phyloP scores from a whole-genome alignment of 192 early-diverging fungal species.

The Dissophora globulifera region DNA sequence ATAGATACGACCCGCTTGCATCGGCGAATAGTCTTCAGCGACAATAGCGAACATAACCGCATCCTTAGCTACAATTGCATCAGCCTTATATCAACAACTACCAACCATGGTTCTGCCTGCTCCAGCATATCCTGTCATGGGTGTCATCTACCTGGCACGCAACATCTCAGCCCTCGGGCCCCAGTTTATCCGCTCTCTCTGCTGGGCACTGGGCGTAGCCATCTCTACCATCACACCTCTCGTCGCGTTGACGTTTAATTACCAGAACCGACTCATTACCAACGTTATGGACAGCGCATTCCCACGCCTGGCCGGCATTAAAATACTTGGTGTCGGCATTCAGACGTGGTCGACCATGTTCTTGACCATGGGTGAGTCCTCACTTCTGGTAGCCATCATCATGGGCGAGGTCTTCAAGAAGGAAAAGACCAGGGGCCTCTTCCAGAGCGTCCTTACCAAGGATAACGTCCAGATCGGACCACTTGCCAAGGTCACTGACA shows the following conservation, averaged over 20 bases:
- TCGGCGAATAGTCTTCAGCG: not conserved
- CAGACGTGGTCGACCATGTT: conserved; percentile 56
- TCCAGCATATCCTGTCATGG: conserved; percentile 48
- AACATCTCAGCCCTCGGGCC: conserved; percentile 42
- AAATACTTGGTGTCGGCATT: conserved; percentile 46
- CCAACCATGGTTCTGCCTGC: conserved; percentile 38
- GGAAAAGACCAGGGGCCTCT: conserved; percentile 40
- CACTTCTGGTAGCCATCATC: conserved; percentile 35
- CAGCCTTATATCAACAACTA: not conserved
- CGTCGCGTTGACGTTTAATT: conserved; percentile 41
- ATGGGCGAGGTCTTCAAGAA: conserved; percentile 55
- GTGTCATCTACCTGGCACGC: conserved; percentile 38
- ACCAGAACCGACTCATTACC: conserved; percentile 42
- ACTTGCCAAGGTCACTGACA: conserved; percentile 30
- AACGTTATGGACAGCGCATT: conserved; percentile 43
- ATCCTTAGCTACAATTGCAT: too few species aligned
- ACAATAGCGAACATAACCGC: not conserved
- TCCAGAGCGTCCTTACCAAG: conserved; percentile 43
- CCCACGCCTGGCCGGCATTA: conserved; percentile 27
- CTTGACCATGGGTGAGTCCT: conserved; percentile 51
- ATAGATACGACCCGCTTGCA: not conserved
- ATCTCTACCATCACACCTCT: conserved; percentile 49
- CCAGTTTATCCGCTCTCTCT: conserved; percentile 48
- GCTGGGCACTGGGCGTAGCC: conserved; percentile 45
- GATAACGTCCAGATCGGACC: conserved; percentile 45